Evolutionary conservation across 1,284 basidiomycete genomes (phyloP).

Genomic region (Mycosarcoma mackinlayi): DNA sequence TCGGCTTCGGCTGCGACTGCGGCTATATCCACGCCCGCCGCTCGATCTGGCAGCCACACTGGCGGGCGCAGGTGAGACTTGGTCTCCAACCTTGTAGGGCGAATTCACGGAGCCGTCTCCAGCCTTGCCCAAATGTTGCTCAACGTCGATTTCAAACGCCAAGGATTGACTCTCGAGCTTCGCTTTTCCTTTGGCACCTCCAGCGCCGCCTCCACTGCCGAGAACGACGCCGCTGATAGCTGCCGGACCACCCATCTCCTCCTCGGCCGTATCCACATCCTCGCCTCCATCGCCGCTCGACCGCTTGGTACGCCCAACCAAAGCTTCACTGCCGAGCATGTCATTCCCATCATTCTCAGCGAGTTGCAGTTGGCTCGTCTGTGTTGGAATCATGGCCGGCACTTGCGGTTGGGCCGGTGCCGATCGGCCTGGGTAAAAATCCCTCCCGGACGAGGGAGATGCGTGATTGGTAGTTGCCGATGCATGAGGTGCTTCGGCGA

Average conservation of each 20-base stretch:
- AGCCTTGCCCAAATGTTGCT: background rate
- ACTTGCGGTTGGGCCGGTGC: constrained; percentile 49
- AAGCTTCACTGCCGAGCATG: background rate
- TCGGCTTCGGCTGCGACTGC: constrained; percentile 33
- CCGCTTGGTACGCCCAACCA: constrained; percentile 11
- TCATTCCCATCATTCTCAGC: constrained; percentile 10
- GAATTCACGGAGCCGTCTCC: constrained; percentile 18
- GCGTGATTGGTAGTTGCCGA: background rate
- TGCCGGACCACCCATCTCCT: constrained; percentile 23
- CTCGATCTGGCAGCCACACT: constrained; percentile 1
- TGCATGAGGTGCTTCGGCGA: constrained; percentile 68
- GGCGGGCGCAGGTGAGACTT: constrained; percentile 6
- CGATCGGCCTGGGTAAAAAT: constrained; percentile 53
- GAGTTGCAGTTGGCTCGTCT: constrained; percentile 11
- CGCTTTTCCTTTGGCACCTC: constrained; percentile 28
- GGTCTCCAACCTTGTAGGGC: constrained; percentile 1
- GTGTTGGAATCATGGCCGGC: constrained; percentile 23
- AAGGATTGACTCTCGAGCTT: constrained; percentile 14
- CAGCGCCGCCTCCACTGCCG: background rate
- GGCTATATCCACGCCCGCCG: constrained; percentile 11
- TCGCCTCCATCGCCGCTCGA: constrained; percentile 46
- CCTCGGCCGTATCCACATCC: constrained; percentile 43
- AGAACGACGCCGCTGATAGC: background rate
- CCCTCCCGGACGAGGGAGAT: constrained; percentile 19
- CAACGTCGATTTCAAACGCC: constrained; percentile 7